These are phyloP conservation scores for Fusarium austroafricanum DNA, from an alignment of 2,329 filamentous ascomycete species.

Conservation along the genomic window DNA sequence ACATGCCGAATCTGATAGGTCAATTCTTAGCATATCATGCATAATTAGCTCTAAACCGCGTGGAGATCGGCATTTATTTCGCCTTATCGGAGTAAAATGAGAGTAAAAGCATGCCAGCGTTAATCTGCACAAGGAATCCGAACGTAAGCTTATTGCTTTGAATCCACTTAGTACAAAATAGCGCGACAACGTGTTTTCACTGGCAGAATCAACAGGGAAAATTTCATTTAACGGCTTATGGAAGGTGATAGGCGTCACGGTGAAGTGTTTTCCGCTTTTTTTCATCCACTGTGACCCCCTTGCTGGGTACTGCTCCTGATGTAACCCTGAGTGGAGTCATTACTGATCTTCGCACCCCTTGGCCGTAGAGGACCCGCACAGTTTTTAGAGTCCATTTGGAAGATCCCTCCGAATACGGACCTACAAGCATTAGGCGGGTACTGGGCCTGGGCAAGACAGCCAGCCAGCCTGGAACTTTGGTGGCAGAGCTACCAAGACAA, in stretches of 20 bases:
- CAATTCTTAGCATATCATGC: neutral
- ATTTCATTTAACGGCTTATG: too few relatives aligned
- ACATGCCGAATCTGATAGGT: neutral
- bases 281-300: too few relatives aligned
- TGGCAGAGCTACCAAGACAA: neutral
- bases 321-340: neutral
- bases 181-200: neutral
- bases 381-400: neutral
- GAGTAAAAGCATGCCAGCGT: neutral
- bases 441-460: neutral
- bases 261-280: neutral
- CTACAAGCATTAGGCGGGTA: neutral
- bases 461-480: neutral
- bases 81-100: neutral
- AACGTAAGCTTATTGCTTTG: neutral
- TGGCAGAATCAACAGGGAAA: neutral
- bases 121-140: neutral
- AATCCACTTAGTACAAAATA: neutral
- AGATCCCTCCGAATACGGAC: constrained; percentile 13
- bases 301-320: neutral
- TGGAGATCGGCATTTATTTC: neutral
- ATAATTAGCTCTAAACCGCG: neutral
- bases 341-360: constrained; percentile 1
- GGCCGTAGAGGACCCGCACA: neutral
- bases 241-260: neutral